These are phyloP conservation scores for Thraustochytrium sp. DNA, from an alignment of 352 stramenopile species.

Conservation along the genomic window DNA sequence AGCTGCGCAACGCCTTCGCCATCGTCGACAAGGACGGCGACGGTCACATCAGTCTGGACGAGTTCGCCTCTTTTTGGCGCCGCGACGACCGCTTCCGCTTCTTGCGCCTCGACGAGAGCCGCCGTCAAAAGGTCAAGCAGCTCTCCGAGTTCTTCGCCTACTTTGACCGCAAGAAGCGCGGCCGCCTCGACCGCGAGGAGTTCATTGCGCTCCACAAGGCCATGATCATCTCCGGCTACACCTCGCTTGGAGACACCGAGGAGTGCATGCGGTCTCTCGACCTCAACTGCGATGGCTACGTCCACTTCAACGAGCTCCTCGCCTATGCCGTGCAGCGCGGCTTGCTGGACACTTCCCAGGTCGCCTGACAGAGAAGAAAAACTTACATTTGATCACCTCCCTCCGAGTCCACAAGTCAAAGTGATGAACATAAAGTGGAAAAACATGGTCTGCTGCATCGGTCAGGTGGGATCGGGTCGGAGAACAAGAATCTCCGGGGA, in stretches of 20 bases:
- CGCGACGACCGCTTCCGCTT: constrained; percentile 25
- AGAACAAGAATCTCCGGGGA: too few relatives aligned
- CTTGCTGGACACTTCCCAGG: neutral
- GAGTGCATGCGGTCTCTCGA: constrained; percentile 6
- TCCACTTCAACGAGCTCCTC: constrained; percentile 36
- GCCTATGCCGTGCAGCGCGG: neutral
- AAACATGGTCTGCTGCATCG: too few relatives aligned
- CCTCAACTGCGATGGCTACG: constrained; percentile 22
- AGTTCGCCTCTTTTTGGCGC: constrained; percentile 8
- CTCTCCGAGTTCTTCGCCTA: constrained; percentile 20
- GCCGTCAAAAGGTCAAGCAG: constrained; percentile 33
- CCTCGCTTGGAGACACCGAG: neutral
- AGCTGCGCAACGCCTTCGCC: neutral
- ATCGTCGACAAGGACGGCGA: constrained; percentile 4
- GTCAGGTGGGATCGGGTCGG: too few relatives aligned
- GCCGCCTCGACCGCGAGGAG: neutral
- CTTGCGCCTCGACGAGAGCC: neutral
- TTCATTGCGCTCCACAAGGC: constrained; percentile 21
- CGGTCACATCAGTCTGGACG: neutral
- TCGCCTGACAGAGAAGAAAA: too few relatives aligned
- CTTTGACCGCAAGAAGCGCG: neutral
- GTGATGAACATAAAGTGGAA: too few relatives aligned
- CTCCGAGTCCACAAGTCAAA: too few relatives aligned
- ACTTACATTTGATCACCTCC: too few relatives aligned
- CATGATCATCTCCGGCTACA: constrained; percentile 37